phyloP scores from a whole-genome alignment of 352 stramenopile genomes.

The Phytophthora ohioensis region DNA sequence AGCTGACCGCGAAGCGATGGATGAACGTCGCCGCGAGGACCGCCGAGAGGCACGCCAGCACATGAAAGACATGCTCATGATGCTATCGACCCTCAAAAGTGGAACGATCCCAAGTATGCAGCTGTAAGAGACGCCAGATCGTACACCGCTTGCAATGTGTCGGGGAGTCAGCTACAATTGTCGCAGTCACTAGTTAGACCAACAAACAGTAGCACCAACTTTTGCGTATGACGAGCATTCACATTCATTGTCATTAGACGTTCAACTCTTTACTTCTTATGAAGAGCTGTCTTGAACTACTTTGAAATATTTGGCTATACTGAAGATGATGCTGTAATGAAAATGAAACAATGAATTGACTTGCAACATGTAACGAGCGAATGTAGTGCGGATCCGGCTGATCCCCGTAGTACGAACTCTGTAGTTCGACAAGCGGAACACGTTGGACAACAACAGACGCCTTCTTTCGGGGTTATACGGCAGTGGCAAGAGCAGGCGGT shows the following conservation, averaged over 20 bases:
- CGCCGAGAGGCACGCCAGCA: neutral
- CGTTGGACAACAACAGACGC: neutral
- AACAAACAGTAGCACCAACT: too few species aligned
- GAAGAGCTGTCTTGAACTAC: too few species aligned
- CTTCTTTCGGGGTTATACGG: neutral
- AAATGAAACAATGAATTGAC: too few species aligned
- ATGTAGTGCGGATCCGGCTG: neutral
- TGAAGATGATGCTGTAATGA: too few species aligned
- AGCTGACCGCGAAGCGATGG: neutral
- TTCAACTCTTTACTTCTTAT: too few species aligned
- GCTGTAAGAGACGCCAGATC: neutral
- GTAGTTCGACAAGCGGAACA: neutral
- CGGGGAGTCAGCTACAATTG: too few species aligned
- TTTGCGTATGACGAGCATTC: too few species aligned
- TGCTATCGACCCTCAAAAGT: neutral
- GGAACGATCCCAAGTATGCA: neutral
- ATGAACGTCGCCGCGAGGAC: constrained; percentile 4
- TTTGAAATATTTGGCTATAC: too few species aligned
- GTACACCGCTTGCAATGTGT: too few species aligned
- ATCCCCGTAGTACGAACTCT: neutral
- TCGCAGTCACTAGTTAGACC: too few species aligned
- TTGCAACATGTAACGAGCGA: neutral
- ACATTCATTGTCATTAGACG: too few species aligned
- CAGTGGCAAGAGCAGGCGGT: neutral
- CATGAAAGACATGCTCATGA: neutral